phyloP scores from a whole-genome alignment of 73 alveolate genomes.

The Paramecium sexaurelia region DNA sequence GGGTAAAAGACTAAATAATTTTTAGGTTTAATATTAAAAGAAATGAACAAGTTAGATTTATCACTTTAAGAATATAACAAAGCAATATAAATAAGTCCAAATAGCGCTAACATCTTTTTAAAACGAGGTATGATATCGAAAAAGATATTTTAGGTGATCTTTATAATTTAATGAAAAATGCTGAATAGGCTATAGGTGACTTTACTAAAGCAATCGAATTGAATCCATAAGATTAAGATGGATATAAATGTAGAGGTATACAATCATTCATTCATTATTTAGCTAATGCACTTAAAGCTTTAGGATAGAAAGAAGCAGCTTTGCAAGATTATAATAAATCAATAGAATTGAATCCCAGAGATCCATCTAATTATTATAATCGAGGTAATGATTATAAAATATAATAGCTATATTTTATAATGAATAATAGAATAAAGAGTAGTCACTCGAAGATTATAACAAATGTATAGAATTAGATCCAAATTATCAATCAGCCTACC shows the following conservation, averaged over 20 bases:
- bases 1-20: not conserved
- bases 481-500: not conserved
- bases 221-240: not conserved
- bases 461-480: not conserved
- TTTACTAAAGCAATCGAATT: not conserved
- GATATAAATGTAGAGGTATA: not conserved
- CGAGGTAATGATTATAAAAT: not conserved
- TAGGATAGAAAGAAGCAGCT: not conserved
- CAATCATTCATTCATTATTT: not conserved
- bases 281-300: not conserved
- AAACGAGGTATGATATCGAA: not conserved
- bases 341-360: not conserved
- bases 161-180: not conserved
- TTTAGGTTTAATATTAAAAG: not conserved
- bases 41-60: not conserved
- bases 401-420: not conserved
- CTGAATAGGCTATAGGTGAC: not conserved
- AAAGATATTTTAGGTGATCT: not conserved
- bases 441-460: not conserved
- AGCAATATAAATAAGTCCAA: not conserved
- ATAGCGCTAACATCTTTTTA: not conserved
- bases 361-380: not conserved
- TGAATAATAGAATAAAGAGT: not conserved
- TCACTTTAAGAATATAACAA: not conserved
- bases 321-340: not conserved